These are phyloP conservation scores for Pleodorina starrii DNA, from an alignment of 139 green algal genomes.

Conservation along the genomic window DNA sequence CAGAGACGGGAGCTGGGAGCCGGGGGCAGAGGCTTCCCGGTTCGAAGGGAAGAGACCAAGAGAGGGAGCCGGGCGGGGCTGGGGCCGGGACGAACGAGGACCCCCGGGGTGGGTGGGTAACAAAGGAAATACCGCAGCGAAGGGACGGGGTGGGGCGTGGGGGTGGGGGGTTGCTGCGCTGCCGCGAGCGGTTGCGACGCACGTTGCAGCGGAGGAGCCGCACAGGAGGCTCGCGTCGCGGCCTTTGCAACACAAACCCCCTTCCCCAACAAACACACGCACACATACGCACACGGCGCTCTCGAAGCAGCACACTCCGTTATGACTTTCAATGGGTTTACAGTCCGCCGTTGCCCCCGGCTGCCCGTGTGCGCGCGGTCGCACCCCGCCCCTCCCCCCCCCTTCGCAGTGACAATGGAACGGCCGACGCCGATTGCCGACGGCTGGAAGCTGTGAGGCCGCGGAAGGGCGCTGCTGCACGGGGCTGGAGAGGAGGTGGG, in stretches of 20 bases:
- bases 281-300: no score
- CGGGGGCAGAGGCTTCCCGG: background rate
- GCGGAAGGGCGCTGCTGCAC: no score
- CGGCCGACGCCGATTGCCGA: slow-evolving; percentile 6
- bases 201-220: no score
- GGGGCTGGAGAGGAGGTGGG: no score
- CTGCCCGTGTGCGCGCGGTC: background rate
- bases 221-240: background rate
- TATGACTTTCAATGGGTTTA: background rate
- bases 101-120: background rate
- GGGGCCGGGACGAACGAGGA: no score
- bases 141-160: no score
- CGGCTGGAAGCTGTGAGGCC: slow-evolving; percentile 23
- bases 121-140: no score
- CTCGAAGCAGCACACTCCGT: background rate
- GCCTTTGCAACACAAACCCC: background rate
- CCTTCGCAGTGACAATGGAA: slow-evolving; percentile 24
- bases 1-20: background rate
- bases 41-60: background rate
- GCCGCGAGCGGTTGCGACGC: no score
- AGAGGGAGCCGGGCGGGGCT: no score
- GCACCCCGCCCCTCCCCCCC: background rate
- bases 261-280: background rate
- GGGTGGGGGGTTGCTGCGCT: no score
- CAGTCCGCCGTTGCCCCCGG: no score